A percentile compares a stretch with the other conserved stretches of the same genome.
These are phyloP conservation scores for Daldinia caldariorum DNA, from an alignment of 495 filamentous ascomycete genomes.

Conservation along the genomic window DNA sequence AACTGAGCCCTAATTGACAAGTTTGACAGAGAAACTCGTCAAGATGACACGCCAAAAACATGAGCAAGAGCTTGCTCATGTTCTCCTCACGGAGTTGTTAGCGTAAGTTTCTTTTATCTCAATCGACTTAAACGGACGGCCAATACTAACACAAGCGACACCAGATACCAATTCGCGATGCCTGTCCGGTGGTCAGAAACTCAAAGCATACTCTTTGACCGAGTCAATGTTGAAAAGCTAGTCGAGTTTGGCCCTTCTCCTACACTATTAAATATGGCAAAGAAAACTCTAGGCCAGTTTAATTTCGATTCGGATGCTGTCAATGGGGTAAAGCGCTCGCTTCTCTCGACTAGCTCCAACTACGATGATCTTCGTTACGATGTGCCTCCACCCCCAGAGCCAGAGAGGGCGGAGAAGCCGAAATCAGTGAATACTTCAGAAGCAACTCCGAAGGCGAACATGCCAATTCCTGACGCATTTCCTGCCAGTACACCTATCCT, in stretches of 20 bases:
- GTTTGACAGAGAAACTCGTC: not conserved
- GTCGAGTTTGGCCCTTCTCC: conserved; percentile 90
- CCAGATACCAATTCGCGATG: conserved; percentile 78
- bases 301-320: conserved; percentile 92
- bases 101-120: conserved; percentile 65
- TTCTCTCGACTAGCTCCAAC: conserved; percentile 92
- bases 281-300: conserved; percentile 83
- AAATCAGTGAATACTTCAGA: conserved; percentile 55
- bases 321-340: conserved; percentile 85
- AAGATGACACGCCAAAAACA: conserved; percentile 30
- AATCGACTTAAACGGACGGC: not conserved
- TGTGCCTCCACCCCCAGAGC: conserved; percentile 80
- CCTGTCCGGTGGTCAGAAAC: conserved; percentile 94
- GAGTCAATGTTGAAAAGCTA: conserved; percentile 84
- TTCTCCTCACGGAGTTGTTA: conserved; percentile 86
- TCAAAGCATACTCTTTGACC: conserved; percentile 88
- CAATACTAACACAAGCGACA: conserved; percentile 14
- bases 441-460: conserved; percentile 44
- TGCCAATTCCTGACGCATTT: conserved; percentile 56
- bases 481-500: conserved; percentile 57
- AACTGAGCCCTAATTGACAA: not conserved
- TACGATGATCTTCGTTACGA: conserved; percentile 93
- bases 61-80: conserved; percentile 90
- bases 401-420: conserved; percentile 60
- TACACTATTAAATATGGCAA: conserved; percentile 88